Conservation (phyloP, 345 rosid genomes). For the Euphorbia lathyris region DNA sequence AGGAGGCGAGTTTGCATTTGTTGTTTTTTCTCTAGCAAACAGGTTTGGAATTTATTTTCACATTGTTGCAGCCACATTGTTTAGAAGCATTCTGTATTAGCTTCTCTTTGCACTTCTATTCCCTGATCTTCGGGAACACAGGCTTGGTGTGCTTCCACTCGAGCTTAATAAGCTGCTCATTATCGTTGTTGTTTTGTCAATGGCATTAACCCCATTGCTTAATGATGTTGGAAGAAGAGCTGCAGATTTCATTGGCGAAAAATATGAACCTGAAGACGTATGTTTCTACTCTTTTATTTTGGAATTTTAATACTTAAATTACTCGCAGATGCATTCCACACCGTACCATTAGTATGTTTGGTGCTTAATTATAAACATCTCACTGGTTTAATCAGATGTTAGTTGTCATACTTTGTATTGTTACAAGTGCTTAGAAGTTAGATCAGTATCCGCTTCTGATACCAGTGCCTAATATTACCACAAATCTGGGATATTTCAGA, state of each 20-base stretch:
- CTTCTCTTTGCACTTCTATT: conserved; percentile 20
- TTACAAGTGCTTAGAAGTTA: background rate
- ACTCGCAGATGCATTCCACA: background rate
- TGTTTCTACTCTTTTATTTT: conserved; percentile 15
- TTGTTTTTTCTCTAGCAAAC: conserved; percentile 93
- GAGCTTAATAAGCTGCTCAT: conserved; percentile 97
- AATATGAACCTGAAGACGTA: conserved; percentile 48
- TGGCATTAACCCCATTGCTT: conserved; percentile 93
- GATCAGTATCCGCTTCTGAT: background rate
- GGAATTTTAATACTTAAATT: background rate
- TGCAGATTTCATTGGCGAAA: conserved; percentile 65
- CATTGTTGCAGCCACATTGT: conserved; percentile 14
- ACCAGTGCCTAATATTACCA: conserved; percentile 1
- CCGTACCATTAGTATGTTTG: background rate
- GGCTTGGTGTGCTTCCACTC: conserved; percentile 96
- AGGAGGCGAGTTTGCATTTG: conserved; percentile 97
- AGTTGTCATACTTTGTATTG: background rate
- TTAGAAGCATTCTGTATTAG: conserved; percentile 1
- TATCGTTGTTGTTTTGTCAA: conserved; percentile 89
- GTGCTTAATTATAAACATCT: background rate
- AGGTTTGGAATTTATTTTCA: conserved; percentile 40
- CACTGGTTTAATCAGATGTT: background rate
- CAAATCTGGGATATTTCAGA: conserved; percentile 39
- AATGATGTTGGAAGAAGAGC: conserved; percentile 83
- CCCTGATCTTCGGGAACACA: conserved; percentile 26